Evolutionary conservation across 139 green algal species (phyloP).

Genomic region (Tetratostichococcus sp.): DNA sequence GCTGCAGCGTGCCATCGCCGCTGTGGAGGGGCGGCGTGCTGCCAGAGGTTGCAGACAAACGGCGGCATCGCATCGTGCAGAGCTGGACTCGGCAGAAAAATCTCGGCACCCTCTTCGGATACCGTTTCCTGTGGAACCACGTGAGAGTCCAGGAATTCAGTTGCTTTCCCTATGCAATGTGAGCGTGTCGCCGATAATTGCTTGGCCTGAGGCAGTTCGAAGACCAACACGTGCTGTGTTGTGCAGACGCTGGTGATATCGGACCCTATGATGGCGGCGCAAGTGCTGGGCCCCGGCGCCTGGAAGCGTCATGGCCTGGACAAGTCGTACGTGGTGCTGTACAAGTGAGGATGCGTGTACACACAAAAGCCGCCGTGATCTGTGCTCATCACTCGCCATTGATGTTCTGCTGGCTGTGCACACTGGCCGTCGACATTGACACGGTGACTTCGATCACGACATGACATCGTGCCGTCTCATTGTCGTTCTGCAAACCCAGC

Average conservation of each 20-base stretch:
- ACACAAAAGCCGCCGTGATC: not conserved
- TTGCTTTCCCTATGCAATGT: no score
- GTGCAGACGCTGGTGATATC: not conserved
- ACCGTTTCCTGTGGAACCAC: not conserved
- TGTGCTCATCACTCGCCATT: not conserved
- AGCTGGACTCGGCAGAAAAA: not conserved
- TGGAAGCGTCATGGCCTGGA: not conserved
- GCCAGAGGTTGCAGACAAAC: not conserved
- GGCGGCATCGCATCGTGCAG: not conserved
- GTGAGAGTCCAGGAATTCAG: no score
- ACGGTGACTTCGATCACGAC: no score
- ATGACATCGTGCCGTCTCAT: no score
- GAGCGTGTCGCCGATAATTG: no score
- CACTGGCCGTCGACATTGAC: no score
- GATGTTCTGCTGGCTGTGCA: no score
- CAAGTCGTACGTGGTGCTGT: not conserved
- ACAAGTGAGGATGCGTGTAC: not conserved
- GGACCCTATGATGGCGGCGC: not conserved
- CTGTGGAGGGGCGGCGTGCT: not conserved
- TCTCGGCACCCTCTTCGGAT: not conserved
- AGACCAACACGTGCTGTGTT: no score
- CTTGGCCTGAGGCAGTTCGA: no score
- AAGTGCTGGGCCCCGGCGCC: not conserved
- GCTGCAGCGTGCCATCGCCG: not conserved
- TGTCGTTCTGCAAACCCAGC: no score